Evolutionary conservation across 331 rosid species (phyloP).

Genomic region (Telfairia occidentalis): DNA sequence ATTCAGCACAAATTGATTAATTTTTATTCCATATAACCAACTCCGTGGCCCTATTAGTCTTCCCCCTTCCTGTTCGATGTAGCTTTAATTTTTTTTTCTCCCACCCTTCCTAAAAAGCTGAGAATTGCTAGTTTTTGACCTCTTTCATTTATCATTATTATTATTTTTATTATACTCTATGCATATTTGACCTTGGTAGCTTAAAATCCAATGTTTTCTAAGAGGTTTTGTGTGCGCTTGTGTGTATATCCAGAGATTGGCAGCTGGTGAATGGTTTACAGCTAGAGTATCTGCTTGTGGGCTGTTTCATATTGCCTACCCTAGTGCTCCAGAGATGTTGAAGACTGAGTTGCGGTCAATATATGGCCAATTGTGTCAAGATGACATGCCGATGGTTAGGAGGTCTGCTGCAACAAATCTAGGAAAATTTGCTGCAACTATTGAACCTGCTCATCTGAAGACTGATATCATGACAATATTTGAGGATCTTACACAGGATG

Average conservation of each 20-base stretch:
- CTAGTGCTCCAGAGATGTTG: constrained; percentile 65
- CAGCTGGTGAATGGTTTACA: constrained; percentile 98
- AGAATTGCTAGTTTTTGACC: background rate
- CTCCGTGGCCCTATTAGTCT: background rate
- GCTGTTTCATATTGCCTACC: constrained; percentile 78
- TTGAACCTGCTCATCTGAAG: constrained; percentile 80
- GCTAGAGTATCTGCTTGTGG: constrained; percentile 99
- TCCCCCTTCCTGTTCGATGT: background rate
- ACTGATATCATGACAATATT: constrained; percentile 74
- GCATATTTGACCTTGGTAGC: background rate
- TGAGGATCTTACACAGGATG: constrained; percentile 91
- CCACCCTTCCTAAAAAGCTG: background rate
- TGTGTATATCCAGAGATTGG: constrained; percentile 55
- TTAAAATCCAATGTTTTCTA: background rate
- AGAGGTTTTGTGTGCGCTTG: background rate
- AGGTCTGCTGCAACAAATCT: constrained; percentile 96
- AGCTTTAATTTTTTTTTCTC: background rate
- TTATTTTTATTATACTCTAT: background rate
- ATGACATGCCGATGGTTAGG: constrained; percentile 99
- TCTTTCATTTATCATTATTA: background rate
- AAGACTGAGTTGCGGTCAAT: constrained; percentile 75
- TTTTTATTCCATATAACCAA: background rate
- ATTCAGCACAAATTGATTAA: background rate
- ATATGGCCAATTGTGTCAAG: constrained; percentile 88
- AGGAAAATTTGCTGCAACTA: constrained; percentile 90